These are phyloP conservation scores for Kluyveromyces siamensis DNA, from an alignment of 805 yeast genomes.

Conservation along the genomic window DNA sequence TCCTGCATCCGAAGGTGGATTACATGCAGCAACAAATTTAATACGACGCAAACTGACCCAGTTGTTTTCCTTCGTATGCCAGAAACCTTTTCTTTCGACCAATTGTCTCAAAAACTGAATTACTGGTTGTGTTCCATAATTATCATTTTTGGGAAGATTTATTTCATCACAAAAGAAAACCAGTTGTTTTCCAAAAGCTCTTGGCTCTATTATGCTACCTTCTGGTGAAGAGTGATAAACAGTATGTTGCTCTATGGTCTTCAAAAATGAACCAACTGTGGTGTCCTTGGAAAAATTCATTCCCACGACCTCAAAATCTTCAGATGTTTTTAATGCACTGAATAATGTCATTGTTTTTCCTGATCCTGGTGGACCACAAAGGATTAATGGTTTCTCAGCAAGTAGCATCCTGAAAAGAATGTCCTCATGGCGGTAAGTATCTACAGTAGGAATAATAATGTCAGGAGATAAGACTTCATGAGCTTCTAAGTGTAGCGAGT, in stretches of 20 bases:
- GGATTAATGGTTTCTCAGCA: constrained; percentile 50
- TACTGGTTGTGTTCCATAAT: constrained; percentile 63
- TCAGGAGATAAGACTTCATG: constrained; percentile 53
- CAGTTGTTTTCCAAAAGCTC: constrained; percentile 53
- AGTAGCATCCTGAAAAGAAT: constrained; percentile 48
- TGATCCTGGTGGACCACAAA: constrained; percentile 96
- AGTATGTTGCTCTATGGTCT: constrained; percentile 66
- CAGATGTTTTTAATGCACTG: constrained; percentile 51
- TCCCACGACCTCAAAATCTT: constrained; percentile 51
- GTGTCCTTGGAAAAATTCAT: constrained; percentile 82
- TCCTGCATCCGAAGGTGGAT: constrained; percentile 78
- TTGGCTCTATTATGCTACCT: constrained; percentile 53
- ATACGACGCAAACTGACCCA: constrained; percentile 63
- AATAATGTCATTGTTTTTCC: constrained; percentile 91
- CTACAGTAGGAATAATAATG: constrained; percentile 67
- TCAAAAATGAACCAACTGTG: constrained; percentile 48
- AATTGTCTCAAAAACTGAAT: constrained; percentile 68
- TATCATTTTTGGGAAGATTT: constrained; percentile 67
- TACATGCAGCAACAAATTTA: constrained; percentile 93
- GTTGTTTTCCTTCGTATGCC: constrained; percentile 47
- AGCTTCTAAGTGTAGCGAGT: constrained; percentile 40
- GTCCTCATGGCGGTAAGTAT: constrained; percentile 60
- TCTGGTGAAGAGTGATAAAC: constrained; percentile 41
- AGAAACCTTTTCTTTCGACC: constrained; percentile 67
- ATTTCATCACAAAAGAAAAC: constrained; percentile 90